Conservation (phyloP, 257 asterid species). For the Henckelia pumila region DNA sequence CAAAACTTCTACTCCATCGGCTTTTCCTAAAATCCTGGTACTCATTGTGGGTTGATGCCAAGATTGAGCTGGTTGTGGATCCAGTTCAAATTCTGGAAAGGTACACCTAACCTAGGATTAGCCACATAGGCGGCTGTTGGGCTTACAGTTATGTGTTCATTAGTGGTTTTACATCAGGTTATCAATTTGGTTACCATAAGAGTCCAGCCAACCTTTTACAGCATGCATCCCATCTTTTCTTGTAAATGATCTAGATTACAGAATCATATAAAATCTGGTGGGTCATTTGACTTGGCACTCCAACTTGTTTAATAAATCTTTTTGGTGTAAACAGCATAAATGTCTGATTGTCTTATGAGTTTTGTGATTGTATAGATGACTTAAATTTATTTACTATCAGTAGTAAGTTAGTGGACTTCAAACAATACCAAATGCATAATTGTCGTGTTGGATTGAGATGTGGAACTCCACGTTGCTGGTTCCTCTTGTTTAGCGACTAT, state of each 20-base stretch:
- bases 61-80: conserved; percentile 88
- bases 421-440: neutral
- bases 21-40: conserved; percentile 82
- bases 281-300: neutral
- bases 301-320: neutral
- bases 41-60: conserved; percentile 94
- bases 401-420: neutral
- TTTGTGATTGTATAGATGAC: neutral
- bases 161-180: neutral
- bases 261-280: neutral
- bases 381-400: neutral
- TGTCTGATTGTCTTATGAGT: neutral
- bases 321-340: neutral
- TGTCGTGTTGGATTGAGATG: neutral
- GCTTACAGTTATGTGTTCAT: neutral
- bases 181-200: too few relatives aligned
- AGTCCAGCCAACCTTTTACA: neutral
- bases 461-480: neutral
- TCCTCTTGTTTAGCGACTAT: neutral
- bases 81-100: conserved; percentile 90
- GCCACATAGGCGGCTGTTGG: neutral
- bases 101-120: conserved; percentile 32
- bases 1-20: conserved; percentile 85
- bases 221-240: neutral
- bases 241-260: neutral